Base-by-base conservation (phyloP, 2,329 filamentous ascomycete genomes). In the Orbilia javanica region DNA sequence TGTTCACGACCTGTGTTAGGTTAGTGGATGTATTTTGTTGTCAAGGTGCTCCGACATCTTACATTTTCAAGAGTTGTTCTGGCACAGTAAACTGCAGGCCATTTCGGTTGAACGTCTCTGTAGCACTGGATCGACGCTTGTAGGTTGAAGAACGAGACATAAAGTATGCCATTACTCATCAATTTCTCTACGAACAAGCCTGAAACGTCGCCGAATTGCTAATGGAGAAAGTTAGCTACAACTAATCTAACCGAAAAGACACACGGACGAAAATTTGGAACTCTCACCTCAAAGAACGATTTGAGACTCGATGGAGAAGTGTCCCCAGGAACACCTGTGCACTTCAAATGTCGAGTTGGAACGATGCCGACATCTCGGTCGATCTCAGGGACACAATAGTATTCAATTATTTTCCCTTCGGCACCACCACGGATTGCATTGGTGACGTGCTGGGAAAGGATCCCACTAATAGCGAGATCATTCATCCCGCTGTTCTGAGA, bases 171-270 rank as follows among this genome's bases (percentile, higher is more conserved):
- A 8, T 71, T 27, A 22, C 66, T 70, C n/a, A 70, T 5, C 0
- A 70, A 10, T 29, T 71, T 77, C 13, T 70, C 48, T 8, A 52
- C 29, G 27, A 70, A 77, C 13, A 77, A 29, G 18, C 44, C 65
- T 18, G 39, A 62, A 13, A 77, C 5, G 2, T 77, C 73, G 7
- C 73, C 73, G 20, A 39, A 77, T 66, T 71, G 55, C 73, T 77
- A 44, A 22, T 20, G 42, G 18, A 15, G n/a, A 34, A 8, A 29
- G 18, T 66, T 50, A 65, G 53, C 22, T 39, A 31, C 11, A 31
- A 50, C n/a, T 10, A 20, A 18, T 29, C 15, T n/a, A 31, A 46
- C 3, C 22, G 2, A 29, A 22, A 39, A 18, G 18, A 25, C 5
- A 31, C 20, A 5, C 4, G 20, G 27, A 46, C 20, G 10, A 10